Evolutionary conservation across 2,329 filamentous ascomycete genomes (phyloP).

Genomic region (Pochonia chlamydosporia): DNA sequence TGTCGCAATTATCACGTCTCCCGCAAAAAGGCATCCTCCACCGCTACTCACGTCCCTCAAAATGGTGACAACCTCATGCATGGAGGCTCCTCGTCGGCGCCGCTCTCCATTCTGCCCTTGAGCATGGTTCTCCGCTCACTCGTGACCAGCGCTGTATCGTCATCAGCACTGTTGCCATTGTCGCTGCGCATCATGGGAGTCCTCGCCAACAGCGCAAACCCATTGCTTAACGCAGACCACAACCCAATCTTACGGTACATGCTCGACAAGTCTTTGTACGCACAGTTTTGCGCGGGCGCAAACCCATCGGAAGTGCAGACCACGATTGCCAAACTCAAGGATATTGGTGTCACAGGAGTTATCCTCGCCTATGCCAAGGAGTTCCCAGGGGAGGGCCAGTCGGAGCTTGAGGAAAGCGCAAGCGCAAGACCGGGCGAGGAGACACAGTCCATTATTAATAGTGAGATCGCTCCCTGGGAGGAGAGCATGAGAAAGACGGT

Average conservation of each 20-base stretch:
- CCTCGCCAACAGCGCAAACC: conserved; percentile 63
- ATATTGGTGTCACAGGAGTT: conserved; percentile 74
- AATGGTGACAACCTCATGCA: too few species aligned
- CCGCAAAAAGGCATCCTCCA: too few species aligned
- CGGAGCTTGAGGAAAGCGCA: conserved; percentile 52
- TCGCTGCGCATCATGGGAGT: conserved; percentile 62
- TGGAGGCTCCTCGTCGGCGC: too few species aligned
- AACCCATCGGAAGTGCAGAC: conserved; percentile 59
- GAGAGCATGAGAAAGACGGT: conserved; percentile 71
- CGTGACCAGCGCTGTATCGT: conserved; percentile 63
- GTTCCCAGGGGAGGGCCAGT: too few species aligned
- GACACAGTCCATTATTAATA: conserved; percentile 41
- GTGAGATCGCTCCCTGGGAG: conserved; percentile 66
- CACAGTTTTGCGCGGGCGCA: conserved; percentile 86
- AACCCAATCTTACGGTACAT: conserved; percentile 66
- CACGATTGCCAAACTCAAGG: conserved; percentile 60
- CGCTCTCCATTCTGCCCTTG: conserved; percentile 62
- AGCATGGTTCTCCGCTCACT: conserved; percentile 63
- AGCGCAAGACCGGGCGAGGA: conserved; percentile 39
- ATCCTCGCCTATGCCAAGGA: conserved; percentile 81
- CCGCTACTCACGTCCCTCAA: too few species aligned
- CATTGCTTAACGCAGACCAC: conserved; percentile 65
- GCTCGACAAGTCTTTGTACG: conserved; percentile 79
- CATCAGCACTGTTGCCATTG: conserved; percentile 59
- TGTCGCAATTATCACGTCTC: too few species aligned